A percentile compares a stretch with the other conserved stretches of the same genome.
These are phyloP conservation scores for Apiospora kogelbergensis DNA, from an alignment of 2,329 filamentous ascomycete species.

Conservation along the genomic window DNA sequence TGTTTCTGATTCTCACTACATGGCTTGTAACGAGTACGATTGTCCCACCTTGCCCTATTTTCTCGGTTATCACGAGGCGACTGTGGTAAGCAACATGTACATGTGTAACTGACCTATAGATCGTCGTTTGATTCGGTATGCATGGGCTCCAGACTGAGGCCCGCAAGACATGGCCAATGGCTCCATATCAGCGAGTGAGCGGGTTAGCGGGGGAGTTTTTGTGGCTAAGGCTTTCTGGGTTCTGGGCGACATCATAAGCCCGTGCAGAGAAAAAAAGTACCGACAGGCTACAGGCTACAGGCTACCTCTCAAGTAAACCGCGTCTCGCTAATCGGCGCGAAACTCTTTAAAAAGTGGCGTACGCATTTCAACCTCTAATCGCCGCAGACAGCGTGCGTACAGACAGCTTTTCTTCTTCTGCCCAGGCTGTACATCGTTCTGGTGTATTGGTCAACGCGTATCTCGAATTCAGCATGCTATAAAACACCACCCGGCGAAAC, in stretches of 20 bases:
- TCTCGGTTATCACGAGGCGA: no score
- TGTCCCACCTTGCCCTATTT: no score
- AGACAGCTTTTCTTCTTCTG: not conserved
- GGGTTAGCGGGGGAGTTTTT: not conserved
- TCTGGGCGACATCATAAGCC: not conserved
- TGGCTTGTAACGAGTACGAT: not conserved
- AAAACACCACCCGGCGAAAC: not conserved
- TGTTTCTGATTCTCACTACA: not conserved
- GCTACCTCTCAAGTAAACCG: not conserved
- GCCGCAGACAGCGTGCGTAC: not conserved
- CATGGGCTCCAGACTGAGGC: not conserved
- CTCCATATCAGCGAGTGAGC: not conserved
- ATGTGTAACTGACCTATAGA: no score
- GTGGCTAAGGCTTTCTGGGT: not conserved
- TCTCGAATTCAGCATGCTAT: not conserved
- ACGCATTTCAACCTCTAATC: not conserved
- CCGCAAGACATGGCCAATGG: not conserved
- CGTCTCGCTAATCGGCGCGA: conserved; percentile 1
- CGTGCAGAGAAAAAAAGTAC: not conserved
- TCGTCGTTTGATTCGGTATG: no score
- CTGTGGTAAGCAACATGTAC: no score
- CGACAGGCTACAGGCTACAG: not conserved
- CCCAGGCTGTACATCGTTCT: not conserved
- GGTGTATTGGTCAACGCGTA: not conserved
- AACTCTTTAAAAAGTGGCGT: conserved; percentile 4